These are phyloP conservation scores for Jasminum sambac DNA, from an alignment of 257 asterid genomes.

Conservation along the genomic window DNA sequence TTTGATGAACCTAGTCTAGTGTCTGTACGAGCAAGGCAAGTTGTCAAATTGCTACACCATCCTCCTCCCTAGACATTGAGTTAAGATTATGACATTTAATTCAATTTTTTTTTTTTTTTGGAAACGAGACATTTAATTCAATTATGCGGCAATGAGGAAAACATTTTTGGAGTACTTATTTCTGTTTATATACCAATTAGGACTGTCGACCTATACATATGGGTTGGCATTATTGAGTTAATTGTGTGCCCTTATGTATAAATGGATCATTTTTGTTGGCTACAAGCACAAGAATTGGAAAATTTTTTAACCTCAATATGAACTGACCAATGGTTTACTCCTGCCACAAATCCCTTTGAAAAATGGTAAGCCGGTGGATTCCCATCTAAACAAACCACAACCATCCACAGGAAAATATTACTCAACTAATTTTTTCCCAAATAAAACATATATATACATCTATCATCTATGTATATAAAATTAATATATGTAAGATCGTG, in stretches of 20 bases:
- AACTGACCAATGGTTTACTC: slow-evolving; percentile 53
- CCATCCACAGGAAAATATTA: neutral
- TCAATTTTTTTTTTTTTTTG: no score
- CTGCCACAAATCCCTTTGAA: slow-evolving; percentile 49
- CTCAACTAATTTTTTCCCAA: neutral
- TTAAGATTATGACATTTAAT: no score
- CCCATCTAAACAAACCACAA: slow-evolving; percentile 57
- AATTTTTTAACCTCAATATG: slow-evolving; percentile 51
- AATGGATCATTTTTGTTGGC: no score
- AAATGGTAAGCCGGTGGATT: slow-evolving; percentile 61
- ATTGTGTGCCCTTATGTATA: no score
- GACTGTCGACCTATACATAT: no score
- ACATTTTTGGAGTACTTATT: no score
- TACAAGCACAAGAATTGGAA: no score
- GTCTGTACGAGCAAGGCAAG: slow-evolving; percentile 54
- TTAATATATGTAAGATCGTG: neutral
- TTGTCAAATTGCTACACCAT: slow-evolving; percentile 64
- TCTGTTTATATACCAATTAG: no score
- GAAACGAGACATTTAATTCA: neutral
- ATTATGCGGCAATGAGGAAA: neutral
- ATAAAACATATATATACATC: neutral
- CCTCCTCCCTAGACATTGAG: no score
- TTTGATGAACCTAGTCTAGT: slow-evolving; percentile 77
- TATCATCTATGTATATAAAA: neutral
- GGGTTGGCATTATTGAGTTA: no score